A percentile compares a stretch with the other conserved stretches of the same genome.
Conservation (phyloP, 345 rosid genomes). For the Rhizophora mangle region DNA sequence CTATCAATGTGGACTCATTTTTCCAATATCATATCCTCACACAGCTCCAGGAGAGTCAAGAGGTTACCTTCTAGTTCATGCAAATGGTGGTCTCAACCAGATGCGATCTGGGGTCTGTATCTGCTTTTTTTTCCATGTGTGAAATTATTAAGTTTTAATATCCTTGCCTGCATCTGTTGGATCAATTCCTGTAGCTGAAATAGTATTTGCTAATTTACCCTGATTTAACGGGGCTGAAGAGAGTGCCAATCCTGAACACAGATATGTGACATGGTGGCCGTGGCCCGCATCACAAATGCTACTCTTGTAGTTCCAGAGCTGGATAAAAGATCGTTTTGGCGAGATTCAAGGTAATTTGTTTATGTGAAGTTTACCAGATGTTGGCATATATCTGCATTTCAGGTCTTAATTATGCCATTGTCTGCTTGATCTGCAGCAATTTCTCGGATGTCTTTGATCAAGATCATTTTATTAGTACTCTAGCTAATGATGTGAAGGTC, state of each 20-base stretch:
- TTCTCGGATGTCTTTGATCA: slow-evolving; percentile 93
- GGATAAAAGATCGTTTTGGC: slow-evolving; percentile 92
- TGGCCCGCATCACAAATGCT: slow-evolving; percentile 84
- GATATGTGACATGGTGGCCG: slow-evolving; percentile 99
- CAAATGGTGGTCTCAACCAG: slow-evolving; percentile 96
- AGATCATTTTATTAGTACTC: slow-evolving; percentile 62
- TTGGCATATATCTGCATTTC: neutral
- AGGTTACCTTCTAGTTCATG: slow-evolving; percentile 80
- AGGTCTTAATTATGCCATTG: slow-evolving; percentile 13
- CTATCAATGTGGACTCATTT: neutral
- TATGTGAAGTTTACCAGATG: neutral
- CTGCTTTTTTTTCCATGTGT: neutral
- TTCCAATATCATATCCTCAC: slow-evolving; percentile 6
- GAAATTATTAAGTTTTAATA: neutral
- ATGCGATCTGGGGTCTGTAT: slow-evolving; percentile 88
- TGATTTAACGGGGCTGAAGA: neutral
- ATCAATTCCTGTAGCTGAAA: neutral
- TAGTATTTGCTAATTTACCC: neutral
- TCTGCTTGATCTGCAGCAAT: slow-evolving; percentile 52
- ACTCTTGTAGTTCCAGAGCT: slow-evolving; percentile 93
- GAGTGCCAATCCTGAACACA: slow-evolving; percentile 30
- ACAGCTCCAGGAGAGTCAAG: slow-evolving; percentile 45
- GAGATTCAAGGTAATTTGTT: slow-evolving; percentile 66
- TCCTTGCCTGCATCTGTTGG: neutral
- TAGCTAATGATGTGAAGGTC: slow-evolving; percentile 66